Percentiles rank a stretch among this genome's conserved stretches.
These are phyloP conservation scores for Annulohypoxylon truncatum DNA, from an alignment of 2,329 filamentous ascomycete species.

Conservation along the genomic window DNA sequence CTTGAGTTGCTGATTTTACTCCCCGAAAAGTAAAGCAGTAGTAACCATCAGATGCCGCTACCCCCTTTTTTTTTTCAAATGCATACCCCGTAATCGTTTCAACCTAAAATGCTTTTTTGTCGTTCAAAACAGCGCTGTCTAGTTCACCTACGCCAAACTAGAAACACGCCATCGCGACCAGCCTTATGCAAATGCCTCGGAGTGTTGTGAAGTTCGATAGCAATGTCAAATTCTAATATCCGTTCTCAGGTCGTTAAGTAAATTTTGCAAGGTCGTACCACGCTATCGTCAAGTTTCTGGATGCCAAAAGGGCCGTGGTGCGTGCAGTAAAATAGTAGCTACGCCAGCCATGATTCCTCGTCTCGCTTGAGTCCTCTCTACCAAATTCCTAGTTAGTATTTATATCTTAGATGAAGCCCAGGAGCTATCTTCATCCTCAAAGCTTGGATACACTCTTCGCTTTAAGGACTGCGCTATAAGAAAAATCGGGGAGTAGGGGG, in stretches of 20 bases:
- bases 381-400: conserved; percentile 14
- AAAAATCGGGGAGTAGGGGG: background rate
- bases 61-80: conserved; percentile 32
- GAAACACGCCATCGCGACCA: conserved; percentile 1
- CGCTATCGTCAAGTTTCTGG: background rate
- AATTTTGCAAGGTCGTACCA: background rate
- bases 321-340: background rate
- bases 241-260: background rate
- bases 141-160: conserved; percentile 10
- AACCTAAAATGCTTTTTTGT: conserved; percentile 26
- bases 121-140: conserved; percentile 6
- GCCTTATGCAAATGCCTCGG: conserved; percentile 19
- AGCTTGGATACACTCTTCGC: background rate
- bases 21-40: conserved; percentile 1
- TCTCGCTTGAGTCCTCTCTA: conserved; percentile 63
- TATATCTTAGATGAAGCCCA: background rate
- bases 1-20: conserved; percentile 7
- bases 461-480: background rate
- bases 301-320: background rate
- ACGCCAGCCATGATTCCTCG: conserved; percentile 71
- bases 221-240: background rate
- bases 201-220: background rate
- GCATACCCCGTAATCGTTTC: conserved; percentile 22
- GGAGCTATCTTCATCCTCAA: background rate
- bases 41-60: conserved; percentile 12